Percentiles rank a stretch among this genome's conserved stretches.
These are phyloP conservation scores for Escallonia rubra DNA, from an alignment of 129 eudicot genomes.

Conservation along the genomic window DNA sequence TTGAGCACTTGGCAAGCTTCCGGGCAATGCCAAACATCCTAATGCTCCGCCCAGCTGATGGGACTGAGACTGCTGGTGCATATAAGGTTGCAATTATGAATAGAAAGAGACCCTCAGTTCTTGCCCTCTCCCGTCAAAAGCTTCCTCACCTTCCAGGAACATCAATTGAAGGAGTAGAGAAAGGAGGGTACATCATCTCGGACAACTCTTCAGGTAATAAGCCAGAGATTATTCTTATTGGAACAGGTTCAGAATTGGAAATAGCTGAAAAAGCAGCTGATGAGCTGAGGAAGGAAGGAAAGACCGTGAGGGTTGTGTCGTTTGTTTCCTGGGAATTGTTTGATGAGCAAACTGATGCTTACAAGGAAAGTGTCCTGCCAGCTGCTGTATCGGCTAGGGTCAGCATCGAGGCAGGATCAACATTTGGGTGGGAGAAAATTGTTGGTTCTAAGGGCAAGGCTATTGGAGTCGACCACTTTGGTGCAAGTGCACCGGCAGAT, in stretches of 20 bases:
- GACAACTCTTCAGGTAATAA: constrained; percentile 46
- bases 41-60: constrained; percentile 69
- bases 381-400: constrained; percentile 42
- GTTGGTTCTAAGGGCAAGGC: constrained; percentile 55
- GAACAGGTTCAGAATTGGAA: constrained; percentile 59
- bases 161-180: constrained; percentile 44
- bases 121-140: constrained; percentile 61
- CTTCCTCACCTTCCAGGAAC: constrained; percentile 50
- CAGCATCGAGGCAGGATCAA: constrained; percentile 60
- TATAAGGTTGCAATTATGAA: constrained; percentile 38
- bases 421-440: constrained; percentile 61
- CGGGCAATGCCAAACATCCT: constrained; percentile 75
- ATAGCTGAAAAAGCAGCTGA: constrained; percentile 55
- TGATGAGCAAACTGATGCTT: constrained; percentile 43
- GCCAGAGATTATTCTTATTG: constrained; percentile 49
- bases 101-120: constrained; percentile 49
- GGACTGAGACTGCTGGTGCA: constrained; percentile 66
- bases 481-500: constrained; percentile 66
- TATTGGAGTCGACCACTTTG: constrained; percentile 53
- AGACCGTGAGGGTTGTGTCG: constrained; percentile 51
- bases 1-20: constrained; percentile 59
- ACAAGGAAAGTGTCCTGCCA: constrained; percentile 56
- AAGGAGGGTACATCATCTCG: constrained; percentile 49
- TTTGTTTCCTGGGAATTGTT: constrained; percentile 60
- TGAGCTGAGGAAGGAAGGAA: constrained; percentile 53